phyloP scores from a whole-genome alignment of 108 stramenopile genomes.

The Epithemia pelagica region DNA sequence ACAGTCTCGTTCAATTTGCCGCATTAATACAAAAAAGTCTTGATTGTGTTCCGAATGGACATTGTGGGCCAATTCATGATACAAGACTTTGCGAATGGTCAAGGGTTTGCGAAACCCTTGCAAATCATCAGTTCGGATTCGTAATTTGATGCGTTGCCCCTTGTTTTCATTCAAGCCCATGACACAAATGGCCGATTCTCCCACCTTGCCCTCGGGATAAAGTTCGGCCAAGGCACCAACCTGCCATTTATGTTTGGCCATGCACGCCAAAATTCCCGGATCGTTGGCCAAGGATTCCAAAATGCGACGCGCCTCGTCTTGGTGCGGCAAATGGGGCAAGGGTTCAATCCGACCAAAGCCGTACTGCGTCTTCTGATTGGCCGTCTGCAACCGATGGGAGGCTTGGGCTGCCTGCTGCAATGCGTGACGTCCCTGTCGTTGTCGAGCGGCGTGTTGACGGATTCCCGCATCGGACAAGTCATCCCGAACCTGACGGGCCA shows the following conservation, averaged over 20 bases:
- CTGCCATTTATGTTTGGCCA: constrained; percentile 63
- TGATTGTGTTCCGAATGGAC: constrained; percentile 56
- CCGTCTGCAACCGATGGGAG: neutral
- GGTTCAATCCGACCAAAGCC: constrained; percentile 21
- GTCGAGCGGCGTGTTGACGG: neutral
- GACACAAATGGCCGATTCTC: constrained; percentile 50
- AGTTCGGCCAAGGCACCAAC: constrained; percentile 69
- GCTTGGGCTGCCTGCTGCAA: constrained; percentile 6
- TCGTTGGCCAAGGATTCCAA: constrained; percentile 29
- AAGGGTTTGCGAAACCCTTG: constrained; percentile 57
- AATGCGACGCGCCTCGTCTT: constrained; percentile 9
- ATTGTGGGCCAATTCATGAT: constrained; percentile 77
- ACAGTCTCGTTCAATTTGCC: constrained; percentile 66
- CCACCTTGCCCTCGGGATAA: constrained; percentile 81
- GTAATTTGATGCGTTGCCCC: constrained; percentile 62
- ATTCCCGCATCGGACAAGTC: constrained; percentile 11
- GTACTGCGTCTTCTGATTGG: neutral
- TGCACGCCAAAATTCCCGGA: constrained; percentile 63
- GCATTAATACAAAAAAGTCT: constrained; percentile 65
- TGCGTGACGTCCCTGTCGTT: constrained; percentile 4
- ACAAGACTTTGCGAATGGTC: constrained; percentile 51
- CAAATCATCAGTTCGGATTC: constrained; percentile 73
- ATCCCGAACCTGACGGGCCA: constrained; percentile 12
- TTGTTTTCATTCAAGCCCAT: constrained; percentile 78
- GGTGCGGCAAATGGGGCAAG: constrained; percentile 15